Percentiles rank a stretch among this genome's conserved stretches.
phyloP scores from a whole-genome alignment of 2,329 filamentous ascomycete genomes.

The Claviceps pazoutovae region DNA sequence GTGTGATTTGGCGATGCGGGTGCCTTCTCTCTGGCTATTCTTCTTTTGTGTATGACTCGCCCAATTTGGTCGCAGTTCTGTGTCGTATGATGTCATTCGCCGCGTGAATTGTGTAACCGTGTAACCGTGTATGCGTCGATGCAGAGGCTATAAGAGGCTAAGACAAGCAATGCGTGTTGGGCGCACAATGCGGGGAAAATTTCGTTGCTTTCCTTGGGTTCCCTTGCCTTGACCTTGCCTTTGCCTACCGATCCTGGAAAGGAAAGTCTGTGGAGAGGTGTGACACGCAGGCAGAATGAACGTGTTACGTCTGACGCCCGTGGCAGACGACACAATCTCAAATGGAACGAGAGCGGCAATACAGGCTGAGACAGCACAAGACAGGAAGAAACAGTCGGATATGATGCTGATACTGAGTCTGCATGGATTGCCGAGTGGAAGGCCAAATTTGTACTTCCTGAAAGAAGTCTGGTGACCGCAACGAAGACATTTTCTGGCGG shows the following conservation, averaged over 20 bases:
- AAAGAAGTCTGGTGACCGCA: not conserved
- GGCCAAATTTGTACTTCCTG: not conserved
- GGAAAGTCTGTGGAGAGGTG: not conserved
- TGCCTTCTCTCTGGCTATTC: not conserved
- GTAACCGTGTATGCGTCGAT: not conserved
- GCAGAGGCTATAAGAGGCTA: not conserved
- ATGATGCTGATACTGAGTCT: not conserved
- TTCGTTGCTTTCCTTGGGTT: not conserved
- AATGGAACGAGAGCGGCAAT: not conserved
- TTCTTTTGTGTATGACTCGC: not conserved
- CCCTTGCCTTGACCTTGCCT: not conserved
- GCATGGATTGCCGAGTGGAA: not conserved
- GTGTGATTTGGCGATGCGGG: constrained; percentile 3
- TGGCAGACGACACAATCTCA: not conserved
- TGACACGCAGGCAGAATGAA: not conserved
- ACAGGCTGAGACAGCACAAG: not conserved
- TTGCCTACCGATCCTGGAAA: not conserved
- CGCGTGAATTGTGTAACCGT: not conserved
- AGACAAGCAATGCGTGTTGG: constrained; percentile 2
- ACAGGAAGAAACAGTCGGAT: not conserved
- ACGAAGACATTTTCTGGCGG: not conserved
- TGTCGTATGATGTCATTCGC: not conserved
- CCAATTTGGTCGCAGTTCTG: not conserved
- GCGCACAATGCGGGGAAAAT: constrained; percentile 4
- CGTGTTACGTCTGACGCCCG: too few relatives aligned